Percentiles rank a stretch among this genome's conserved stretches.
Evolutionary conservation across 2,329 filamentous ascomycete genomes (phyloP).

Genomic region (Sclerotinia glacialis): DNA sequence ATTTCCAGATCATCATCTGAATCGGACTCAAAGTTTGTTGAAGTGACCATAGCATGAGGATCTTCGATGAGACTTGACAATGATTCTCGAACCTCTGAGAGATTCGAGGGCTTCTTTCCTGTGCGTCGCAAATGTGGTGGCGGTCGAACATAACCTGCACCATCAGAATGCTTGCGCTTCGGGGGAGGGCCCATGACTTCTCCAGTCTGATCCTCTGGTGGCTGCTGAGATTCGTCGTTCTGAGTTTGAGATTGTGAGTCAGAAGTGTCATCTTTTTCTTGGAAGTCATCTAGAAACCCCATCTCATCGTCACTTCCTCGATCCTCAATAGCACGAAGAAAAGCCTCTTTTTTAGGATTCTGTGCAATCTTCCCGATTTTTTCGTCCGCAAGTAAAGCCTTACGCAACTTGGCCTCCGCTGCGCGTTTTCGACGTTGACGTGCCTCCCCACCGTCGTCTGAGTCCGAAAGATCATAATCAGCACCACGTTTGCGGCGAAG

Average conservation of each 20-base stretch:
- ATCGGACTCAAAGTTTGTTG: constrained; percentile 52
- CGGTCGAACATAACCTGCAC: constrained; percentile 48
- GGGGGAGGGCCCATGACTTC: constrained; percentile 34
- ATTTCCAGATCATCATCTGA: constrained; percentile 53
- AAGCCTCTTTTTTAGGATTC: constrained; percentile 85
- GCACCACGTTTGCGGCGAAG: constrained; percentile 78
- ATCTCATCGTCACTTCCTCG: constrained; percentile 71
- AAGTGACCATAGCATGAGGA: constrained; percentile 48
- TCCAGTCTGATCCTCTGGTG: constrained; percentile 54
- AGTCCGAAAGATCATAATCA: constrained; percentile 83
- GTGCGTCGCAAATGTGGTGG: constrained; percentile 61
- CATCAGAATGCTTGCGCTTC: constrained; percentile 44
- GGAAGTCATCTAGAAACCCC: constrained; percentile 64
- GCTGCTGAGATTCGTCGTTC: constrained; percentile 34
- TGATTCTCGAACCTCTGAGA: constrained; percentile 79
- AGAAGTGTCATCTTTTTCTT: constrained; percentile 43
- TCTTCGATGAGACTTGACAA: constrained; percentile 81
- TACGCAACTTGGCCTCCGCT: constrained; percentile 89
- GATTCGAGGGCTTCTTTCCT: constrained; percentile 66
- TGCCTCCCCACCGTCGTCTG: constrained; percentile 80
- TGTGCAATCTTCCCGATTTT: constrained; percentile 86
- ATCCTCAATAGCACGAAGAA: constrained; percentile 87
- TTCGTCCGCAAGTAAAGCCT: constrained; percentile 82
- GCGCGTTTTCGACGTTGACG: constrained; percentile 76
- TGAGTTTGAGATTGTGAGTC: constrained; percentile 44